These are phyloP conservation scores for Yamadazyma paraphyllophila DNA, from an alignment of 805 yeast genomes.

Conservation along the genomic window DNA sequence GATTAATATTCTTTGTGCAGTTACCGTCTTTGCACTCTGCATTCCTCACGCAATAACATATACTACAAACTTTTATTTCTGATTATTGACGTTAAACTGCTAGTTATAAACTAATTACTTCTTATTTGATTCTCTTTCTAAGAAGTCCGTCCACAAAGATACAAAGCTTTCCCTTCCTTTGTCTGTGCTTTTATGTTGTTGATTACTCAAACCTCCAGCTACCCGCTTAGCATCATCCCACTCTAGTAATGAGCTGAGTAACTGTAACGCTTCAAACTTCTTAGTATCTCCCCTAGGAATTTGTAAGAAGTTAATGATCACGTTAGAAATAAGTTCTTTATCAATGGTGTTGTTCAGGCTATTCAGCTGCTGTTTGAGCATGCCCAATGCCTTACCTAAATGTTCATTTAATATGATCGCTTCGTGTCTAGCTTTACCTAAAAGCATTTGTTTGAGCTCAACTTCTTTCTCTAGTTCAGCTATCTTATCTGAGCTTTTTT, in stretches of 20 bases:
- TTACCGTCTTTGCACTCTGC: no score
- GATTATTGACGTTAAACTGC: no score
- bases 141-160: conserved; percentile 74
- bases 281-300: conserved; percentile 92
- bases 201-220: conserved; percentile 63
- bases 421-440: conserved; percentile 93
- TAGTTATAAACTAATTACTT: background rate
- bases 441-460: conserved; percentile 60
- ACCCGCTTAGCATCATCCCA: conserved; percentile 84
- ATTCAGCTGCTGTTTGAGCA: conserved; percentile 75
- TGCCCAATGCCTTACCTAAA: conserved; percentile 83
- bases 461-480: conserved; percentile 57
- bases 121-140: conserved; percentile 57
- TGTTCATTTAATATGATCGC: conserved; percentile 93
- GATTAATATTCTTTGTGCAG: no score
- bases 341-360: conserved; percentile 68
- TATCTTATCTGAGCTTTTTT: conserved; percentile 24
- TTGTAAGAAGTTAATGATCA: conserved; percentile 78
- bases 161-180: conserved; percentile 55
- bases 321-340: conserved; percentile 82
- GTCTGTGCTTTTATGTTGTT: conserved; percentile 11
- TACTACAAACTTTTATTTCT: no score
- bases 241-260: conserved; percentile 75
- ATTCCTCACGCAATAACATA: no score
- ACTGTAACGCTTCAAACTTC: conserved; percentile 86